Base-by-base conservation (phyloP, 2,329 filamentous ascomycete species). In the Aspergillus fumigatiaffinis region DNA sequence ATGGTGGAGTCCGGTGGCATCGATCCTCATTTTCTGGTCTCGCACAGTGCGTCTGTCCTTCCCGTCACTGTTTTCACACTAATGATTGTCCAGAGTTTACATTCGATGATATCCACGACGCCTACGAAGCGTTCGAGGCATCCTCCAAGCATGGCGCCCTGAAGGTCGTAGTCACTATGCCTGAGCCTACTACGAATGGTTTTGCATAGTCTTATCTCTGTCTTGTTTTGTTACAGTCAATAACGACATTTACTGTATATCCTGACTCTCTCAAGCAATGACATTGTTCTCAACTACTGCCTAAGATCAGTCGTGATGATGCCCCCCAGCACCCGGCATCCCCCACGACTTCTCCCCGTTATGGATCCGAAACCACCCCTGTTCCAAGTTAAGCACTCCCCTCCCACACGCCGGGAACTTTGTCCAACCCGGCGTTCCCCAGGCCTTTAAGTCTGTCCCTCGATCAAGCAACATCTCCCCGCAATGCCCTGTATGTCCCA, bases 401-500 rank as follows among this genome's bases (percentile, higher is more conserved):
- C 17, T 23, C 7, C 53, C 53, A 25, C 53, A 54, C 4, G 53
- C 44, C 14, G 53, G 44, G 32, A 54, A 54, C 35, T 50, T 54
- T 2, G 32, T 50, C 20, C n/a, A 38, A 0, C 46, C 53, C 7
- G 26, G 12, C 9, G 32, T 41, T 3, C 7, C n/a, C 47, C 28
- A 28, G n/a, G 44, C 7, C 49, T 54, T 10, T 3, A 41, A 12
- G 23, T 54, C 53, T 0, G 20, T 44, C 10, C 1, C 7, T 3
- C 42, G 42, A 6, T 38, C 14, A 12, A 42, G 21, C 26, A 54
- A 32, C 53, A 54, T 50, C n/a, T 50, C 14, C n/a, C 49, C 17
- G 66, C 86, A 88, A 69, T 91, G 88, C 41, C 46, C 55, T 38
- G 56, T 51, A 29, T 59, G 56, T 12, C 47, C 23, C 17, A 46